A percentile compares a stretch with the other conserved stretches of the same genome.
These are phyloP conservation scores for Psilocybe mexicana DNA, from an alignment of 1,284 basidiomycete genomes.

Conservation along the genomic window DNA sequence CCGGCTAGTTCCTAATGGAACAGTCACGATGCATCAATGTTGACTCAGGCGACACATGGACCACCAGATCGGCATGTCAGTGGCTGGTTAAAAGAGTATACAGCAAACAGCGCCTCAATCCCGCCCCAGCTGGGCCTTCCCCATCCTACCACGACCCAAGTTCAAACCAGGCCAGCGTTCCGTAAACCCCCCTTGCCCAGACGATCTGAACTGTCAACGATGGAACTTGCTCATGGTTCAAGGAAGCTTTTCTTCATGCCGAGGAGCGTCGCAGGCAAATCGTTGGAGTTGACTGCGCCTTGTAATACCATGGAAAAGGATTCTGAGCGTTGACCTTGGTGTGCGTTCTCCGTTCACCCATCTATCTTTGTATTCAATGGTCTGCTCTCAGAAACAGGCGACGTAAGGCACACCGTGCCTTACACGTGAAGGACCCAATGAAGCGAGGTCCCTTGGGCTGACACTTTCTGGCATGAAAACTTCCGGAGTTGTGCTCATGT, in stretches of 20 bases:
- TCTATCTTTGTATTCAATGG: neutral
- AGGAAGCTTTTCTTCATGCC: neutral
- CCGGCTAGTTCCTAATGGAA: neutral
- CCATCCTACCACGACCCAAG: neutral
- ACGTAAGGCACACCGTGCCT: neutral
- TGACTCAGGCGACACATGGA: neutral
- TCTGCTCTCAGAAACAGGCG: neutral
- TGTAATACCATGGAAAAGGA: too few relatives aligned
- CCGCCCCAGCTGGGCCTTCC: neutral
- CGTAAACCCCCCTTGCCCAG: neutral
- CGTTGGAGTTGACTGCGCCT: too few relatives aligned
- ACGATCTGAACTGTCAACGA: neutral
- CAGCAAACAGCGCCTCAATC: neutral
- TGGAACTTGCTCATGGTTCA: neutral
- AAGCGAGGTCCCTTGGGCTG: neutral
- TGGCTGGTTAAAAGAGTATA: neutral
- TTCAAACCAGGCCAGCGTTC: neutral
- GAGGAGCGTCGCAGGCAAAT: too few relatives aligned
- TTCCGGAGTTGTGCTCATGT: neutral
- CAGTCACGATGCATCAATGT: neutral
- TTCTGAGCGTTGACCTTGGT: neutral
- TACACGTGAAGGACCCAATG: neutral
- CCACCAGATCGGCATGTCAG: neutral
- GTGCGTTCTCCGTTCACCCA: neutral
- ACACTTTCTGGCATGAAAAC: slow-evolving; percentile 8